Evolutionary conservation across 2,329 filamentous ascomycete genomes (phyloP), one percentile per base, ranked within the genome.

Genomic region (Pseudogymnoascus sp.): DNA sequence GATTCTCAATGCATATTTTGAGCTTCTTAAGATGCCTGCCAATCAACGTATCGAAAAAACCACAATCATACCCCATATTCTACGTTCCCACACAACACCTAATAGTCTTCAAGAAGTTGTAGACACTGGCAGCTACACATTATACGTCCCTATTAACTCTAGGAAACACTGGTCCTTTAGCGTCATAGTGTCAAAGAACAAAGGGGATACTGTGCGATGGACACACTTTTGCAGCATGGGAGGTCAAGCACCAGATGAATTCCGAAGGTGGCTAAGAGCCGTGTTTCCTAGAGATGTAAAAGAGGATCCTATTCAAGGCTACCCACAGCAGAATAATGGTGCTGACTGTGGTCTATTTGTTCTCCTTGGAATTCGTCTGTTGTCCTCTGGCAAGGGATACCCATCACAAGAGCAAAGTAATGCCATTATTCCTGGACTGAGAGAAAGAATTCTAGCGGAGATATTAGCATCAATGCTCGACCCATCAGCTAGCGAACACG

Each of bases 1-100:
- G 53, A 38, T 66, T 63, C 63, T 66, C 26, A 65, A 66, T 64
- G 59, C 56, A 53, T 66, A 66, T 53, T 44, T 66, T 59, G 60
- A 66, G 33, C 65, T 65, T 40, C 50, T 66, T 61, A 33, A 61
- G 21, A 62, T 50, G 19, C 44, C 44, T 40, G 10, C 29, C 29
- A 44, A 19, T 31, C 42, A 63, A 14, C 40, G 14, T 44, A 66
- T 66, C 26, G 53, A 19, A 38, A 13, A 61, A 11, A 61, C 63
- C 44, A 61, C 44, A 24, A 63, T 42, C 16, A 44, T 64, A 26
- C 14, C 29, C 37, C 29, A 31, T 7, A 31, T 31, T 8, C 29
- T 31, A 53, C 63, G 56, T 53, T 11, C 6, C 26, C 6, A 31
- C 26, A 59, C 50, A 16, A 19, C 44, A 63, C 19, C 13, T 63